Evolutionary conservation across 2,329 filamentous ascomycete genomes (phyloP), one percentile per base, ranked within the genome.

Genomic region (Calonectria leucothoes): DNA sequence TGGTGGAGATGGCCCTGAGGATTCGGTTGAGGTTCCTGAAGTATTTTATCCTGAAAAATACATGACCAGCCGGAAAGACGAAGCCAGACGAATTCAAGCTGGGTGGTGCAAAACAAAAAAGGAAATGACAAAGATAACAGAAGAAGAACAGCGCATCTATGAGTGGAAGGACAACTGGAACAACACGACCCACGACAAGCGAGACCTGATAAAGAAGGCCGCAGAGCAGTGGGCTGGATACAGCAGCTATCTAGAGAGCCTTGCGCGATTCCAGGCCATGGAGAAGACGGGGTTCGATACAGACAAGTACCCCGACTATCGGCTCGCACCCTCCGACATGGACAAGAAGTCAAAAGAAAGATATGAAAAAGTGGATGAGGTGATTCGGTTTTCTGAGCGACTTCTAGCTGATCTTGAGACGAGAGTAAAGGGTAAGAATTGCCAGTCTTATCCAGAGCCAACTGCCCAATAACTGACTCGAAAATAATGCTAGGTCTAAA

Each of bases 41-140:
- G 82, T 87, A 15, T 86, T 90, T 74, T 91, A 90, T 75, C 87
- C 88, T 1, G 89, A 91, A 79, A 87, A 85, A n/a, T 91, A 91
- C 71, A 80, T 89, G 66, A 82, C 84, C 61, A 81, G 77, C 14
- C 85, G 86, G 17, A 87, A 86, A 69, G 82, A 87, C 14, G 86
- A 88, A 66, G 87, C 89, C 17, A 74, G 86, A 11, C 83, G 85
- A 10, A 88, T 90, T 51, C 86, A 88, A 72, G 71, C 73, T 15
- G 84, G 79, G 1, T 84, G 81, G 82, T 80, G 79, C 45, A 78
- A 83, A 23, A 83, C 81, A 6, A 84, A 84, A 66, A 76, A 74
- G 35, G 79, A 76, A 14, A 77, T 82, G 49, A 57, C 69, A 7
- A 79, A 69, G 15, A 69, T 85, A 15, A 51, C 69, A 5, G 68